Base-by-base conservation (phyloP, 805 yeast genomes). In the Saccharomycopsis fibuligera region DNA sequence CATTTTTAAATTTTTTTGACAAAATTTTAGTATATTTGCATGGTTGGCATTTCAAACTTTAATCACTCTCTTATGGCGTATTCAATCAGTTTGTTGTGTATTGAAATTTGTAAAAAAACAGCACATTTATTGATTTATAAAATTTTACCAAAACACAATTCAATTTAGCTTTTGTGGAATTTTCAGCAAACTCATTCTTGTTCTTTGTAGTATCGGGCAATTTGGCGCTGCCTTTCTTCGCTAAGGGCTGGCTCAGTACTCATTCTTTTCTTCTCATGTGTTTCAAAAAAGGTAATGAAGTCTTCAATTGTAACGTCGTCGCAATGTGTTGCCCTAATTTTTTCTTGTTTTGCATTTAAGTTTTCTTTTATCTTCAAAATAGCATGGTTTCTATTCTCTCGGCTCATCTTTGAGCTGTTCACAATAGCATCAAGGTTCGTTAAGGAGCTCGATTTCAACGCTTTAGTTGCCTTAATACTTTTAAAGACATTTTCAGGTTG, bases 291-390 rank as follows among this genome's bases (percentile, higher is more conserved):
- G 10, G 25, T 27, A 5, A 55, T 35, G 27, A 55, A 55, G 22
- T 48, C 53, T 14, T 50, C 45, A 23, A 54, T 23, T n/a, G 48
- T 35, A 16, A 54, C 50, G 19, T 39, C 38, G 27, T 55, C 58
- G 16, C 53, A 51, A n/a, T 44, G 49, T n/a, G 19, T n/a, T 3
- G 56, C 56, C 12, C 55, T 27, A 4, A 19, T 30, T 16, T 17
- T 43, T 27, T 55, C 58, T 27, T 40, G 14, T 31, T 47, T 41
- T 6, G 39, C 16, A 38, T 55, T 51, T 5, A 16, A 30, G 19
- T 55, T 55, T 10, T 31, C 33, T 24, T 42, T 54, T 9, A 19
- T 51, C 25, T 51, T 55, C 23, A 55, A 37, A 29, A 55, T 55
- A 17, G 57, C 31, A n/a, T n/a, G n/a, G 23, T 31, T 45, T 29